Percentiles rank a stretch among this genome's conserved stretches.
Conservation (phyloP, 371 early-diverging fungal species). For the Mortierella sp. region DNA sequence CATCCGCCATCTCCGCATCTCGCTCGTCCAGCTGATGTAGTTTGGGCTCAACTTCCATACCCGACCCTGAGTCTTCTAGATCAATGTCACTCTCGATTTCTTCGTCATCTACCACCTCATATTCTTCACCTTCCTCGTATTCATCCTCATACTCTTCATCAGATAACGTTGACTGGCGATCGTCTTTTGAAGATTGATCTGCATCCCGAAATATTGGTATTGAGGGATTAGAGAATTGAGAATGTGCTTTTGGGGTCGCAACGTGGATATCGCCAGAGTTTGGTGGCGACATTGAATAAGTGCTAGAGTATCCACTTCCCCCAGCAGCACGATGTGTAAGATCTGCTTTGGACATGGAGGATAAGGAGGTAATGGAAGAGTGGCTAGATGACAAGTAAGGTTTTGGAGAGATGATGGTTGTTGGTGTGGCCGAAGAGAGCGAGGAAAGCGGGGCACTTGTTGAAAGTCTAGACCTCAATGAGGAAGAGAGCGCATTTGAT, state of each 20-base stretch:
- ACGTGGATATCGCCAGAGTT: slow-evolving; percentile 24
- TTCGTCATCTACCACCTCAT: slow-evolving; percentile 29
- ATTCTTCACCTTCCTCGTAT: slow-evolving; percentile 22
- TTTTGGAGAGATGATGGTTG: slow-evolving; percentile 53
- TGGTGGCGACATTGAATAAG: slow-evolving; percentile 23
- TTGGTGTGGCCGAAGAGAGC: slow-evolving; percentile 50
- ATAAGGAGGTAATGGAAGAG: slow-evolving; percentile 9
- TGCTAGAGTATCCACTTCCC: slow-evolving; percentile 17
- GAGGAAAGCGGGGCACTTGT: slow-evolving; percentile 47
- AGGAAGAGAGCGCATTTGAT: slow-evolving; percentile 51
- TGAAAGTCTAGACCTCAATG: slow-evolving; percentile 44
- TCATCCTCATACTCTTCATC: slow-evolving; percentile 24
- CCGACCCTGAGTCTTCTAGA: slow-evolving; percentile 6
- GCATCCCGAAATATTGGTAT: background rate
- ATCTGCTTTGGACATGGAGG: slow-evolving; percentile 18
- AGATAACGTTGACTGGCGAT: background rate
- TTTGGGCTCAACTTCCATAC: slow-evolving; percentile 16
- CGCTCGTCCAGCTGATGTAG: slow-evolving; percentile 10
- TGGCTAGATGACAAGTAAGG: slow-evolving; percentile 31
- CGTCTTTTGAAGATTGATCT: background rate
- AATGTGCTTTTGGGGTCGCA: slow-evolving; percentile 18
- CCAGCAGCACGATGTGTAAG: slow-evolving; percentile 12
- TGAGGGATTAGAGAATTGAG: background rate
- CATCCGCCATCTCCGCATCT: slow-evolving; percentile 38
- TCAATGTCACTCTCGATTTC: slow-evolving; percentile 18